These are phyloP conservation scores for Thelonectria blattea DNA, from an alignment of 2,329 filamentous ascomycete genomes.

Conservation along the genomic window DNA sequence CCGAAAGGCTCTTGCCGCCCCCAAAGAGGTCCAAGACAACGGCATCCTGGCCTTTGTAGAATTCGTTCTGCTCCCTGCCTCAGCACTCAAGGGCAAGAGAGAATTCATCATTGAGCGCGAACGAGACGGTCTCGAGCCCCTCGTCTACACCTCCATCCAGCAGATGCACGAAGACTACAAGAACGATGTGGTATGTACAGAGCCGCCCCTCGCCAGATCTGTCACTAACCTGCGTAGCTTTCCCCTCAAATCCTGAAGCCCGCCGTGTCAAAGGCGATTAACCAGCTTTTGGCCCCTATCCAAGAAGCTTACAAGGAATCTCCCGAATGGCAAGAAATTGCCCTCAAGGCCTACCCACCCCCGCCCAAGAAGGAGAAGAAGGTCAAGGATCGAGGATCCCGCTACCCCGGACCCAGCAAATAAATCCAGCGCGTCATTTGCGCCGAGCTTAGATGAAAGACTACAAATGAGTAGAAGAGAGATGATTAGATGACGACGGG, in stretches of 20 bases:
- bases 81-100: constrained; percentile 64
- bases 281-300: constrained; percentile 78
- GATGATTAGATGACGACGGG: not conserved
- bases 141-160: constrained; percentile 79
- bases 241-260: constrained; percentile 88
- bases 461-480: not conserved
- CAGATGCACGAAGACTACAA: constrained; percentile 81
- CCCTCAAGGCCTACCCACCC: constrained; percentile 81
- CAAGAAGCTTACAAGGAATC: constrained; percentile 73
- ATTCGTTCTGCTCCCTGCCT: constrained; percentile 81
- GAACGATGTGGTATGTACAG: constrained; percentile 70
- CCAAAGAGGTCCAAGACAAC: constrained; percentile 80
- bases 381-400: constrained; percentile 75
- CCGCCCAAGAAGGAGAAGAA: constrained; percentile 67
- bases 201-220: accelerated
- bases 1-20: constrained; percentile 81
- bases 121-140: constrained; percentile 70
- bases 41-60: constrained; percentile 87
- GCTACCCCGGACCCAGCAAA: constrained; percentile 58
- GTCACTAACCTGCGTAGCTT: constrained; percentile 49
- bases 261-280: constrained; percentile 77
- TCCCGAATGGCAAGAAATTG: constrained; percentile 74
- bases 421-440: constrained; percentile 2
- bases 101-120: constrained; percentile 73
- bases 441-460: constrained; percentile 27